Evolutionary conservation across 345 rosid species (phyloP).

Genomic region (Eucalyptus curtisii): DNA sequence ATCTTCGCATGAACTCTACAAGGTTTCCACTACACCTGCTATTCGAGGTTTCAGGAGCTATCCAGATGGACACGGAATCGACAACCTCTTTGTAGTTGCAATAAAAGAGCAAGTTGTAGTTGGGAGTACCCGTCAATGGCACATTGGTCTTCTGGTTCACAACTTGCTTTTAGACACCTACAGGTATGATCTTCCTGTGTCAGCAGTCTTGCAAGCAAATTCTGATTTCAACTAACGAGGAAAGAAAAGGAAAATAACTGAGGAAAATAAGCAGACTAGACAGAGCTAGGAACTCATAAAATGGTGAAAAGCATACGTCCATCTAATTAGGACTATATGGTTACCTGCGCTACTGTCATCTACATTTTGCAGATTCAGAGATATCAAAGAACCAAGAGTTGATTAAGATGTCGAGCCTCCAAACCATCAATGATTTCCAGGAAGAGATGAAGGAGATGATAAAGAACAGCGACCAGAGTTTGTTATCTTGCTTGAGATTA

Average conservation of each 20-base stretch:
- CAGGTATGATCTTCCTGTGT: background rate
- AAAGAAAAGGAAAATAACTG: background rate
- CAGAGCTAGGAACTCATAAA: background rate
- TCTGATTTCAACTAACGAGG: background rate
- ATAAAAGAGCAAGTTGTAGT: background rate
- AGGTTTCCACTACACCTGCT: slow-evolving; percentile 13
- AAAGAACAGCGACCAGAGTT: slow-evolving; percentile 8
- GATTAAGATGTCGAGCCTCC: slow-evolving; percentile 2
- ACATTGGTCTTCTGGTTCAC: slow-evolving; percentile 29
- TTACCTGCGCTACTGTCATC: background rate
- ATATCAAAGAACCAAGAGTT: slow-evolving; percentile 11
- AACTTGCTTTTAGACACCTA: background rate
- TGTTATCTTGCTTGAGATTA: slow-evolving; percentile 17
- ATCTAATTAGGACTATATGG: background rate
- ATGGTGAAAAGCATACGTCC: no score
- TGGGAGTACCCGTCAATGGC: slow-evolving; percentile 23
- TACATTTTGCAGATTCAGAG: background rate
- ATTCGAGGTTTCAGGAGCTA: slow-evolving; percentile 30
- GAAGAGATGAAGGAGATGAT: slow-evolving; percentile 28
- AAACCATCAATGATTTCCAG: slow-evolving; percentile 16
- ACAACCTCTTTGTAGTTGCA: slow-evolving; percentile 4
- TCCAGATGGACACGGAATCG: slow-evolving; percentile 30
- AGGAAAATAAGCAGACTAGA: background rate
- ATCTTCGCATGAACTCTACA: slow-evolving; percentile 11
- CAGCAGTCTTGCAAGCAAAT: background rate